A percentile compares a stretch with the other conserved stretches of the same genome.
These are phyloP conservation scores for Nothophytophthora sp. DNA, from an alignment of 352 stramenopile genomes.

Conservation along the genomic window DNA sequence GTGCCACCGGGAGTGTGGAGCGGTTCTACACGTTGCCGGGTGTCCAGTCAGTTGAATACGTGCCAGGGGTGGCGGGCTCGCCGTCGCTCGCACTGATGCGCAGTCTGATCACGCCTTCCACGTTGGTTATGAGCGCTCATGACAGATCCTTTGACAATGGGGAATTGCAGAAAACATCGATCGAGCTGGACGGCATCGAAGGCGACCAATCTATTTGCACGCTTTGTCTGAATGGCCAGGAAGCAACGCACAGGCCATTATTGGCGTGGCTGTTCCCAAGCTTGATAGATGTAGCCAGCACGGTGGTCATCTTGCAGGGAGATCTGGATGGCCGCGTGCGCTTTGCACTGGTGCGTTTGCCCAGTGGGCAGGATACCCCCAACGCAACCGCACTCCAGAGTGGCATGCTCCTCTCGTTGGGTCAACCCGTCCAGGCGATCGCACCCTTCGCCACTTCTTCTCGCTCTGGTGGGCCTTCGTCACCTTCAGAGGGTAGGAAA, in stretches of 20 bases:
- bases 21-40: slow-evolving; percentile 37
- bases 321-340: slow-evolving; percentile 59
- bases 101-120: slow-evolving; percentile 57
- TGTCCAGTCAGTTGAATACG: slow-evolving; percentile 32
- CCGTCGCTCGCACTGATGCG: slow-evolving; percentile 36
- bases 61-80: slow-evolving; percentile 6
- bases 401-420: slow-evolving; percentile 22
- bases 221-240: slow-evolving; percentile 18
- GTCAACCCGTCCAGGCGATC: slow-evolving; percentile 35
- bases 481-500: not conserved
- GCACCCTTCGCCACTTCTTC: slow-evolving; percentile 18
- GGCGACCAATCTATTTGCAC: slow-evolving; percentile 62
- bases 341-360: slow-evolving; percentile 27
- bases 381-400: slow-evolving; percentile 17
- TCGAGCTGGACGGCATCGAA: slow-evolving; percentile 59
- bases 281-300: not conserved
- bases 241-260: slow-evolving; percentile 11
- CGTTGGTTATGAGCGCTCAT: slow-evolving; percentile 27
- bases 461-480: not conserved
- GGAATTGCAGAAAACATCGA: not conserved
- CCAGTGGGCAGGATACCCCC: not conserved
- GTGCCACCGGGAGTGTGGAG: slow-evolving; percentile 7
- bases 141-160: not conserved
- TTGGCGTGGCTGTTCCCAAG: slow-evolving; percentile 31
- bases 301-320: slow-evolving; percentile 50